Conservation (phyloP, 1,284 basidiomycete species). For the Wallemia ichthyophaga region DNA sequence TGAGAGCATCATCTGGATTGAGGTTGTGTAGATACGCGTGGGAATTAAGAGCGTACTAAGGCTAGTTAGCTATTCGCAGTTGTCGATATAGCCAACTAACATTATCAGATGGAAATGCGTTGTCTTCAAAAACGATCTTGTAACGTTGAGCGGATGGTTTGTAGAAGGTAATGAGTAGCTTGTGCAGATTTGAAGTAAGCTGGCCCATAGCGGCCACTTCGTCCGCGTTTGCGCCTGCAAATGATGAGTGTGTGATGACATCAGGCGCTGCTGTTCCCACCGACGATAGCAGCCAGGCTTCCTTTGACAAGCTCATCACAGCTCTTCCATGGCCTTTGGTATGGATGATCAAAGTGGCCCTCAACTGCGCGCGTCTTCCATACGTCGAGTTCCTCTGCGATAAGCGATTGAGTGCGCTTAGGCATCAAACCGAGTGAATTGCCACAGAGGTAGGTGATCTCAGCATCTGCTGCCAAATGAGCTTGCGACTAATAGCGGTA, state of each 20-base stretch:
- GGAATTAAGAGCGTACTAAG: slow-evolving; percentile 74
- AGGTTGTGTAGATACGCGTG: slow-evolving; percentile 55
- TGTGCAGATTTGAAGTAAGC: slow-evolving; percentile 76
- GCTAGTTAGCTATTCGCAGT: neutral
- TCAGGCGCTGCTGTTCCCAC: slow-evolving; percentile 18
- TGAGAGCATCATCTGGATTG: slow-evolving; percentile 37
- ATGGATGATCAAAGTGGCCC: slow-evolving; percentile 71
- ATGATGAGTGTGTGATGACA: slow-evolving; percentile 3
- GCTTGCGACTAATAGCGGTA: too few species aligned
- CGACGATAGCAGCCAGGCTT: slow-evolving; percentile 52
- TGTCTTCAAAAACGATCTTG: slow-evolving; percentile 86
- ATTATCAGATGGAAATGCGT: slow-evolving; percentile 86
- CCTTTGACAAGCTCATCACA: slow-evolving; percentile 43
- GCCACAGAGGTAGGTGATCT: slow-evolving; percentile 55
- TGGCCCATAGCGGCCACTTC: slow-evolving; percentile 89
- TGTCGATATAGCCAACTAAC: slow-evolving; percentile 18
- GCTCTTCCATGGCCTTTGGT: slow-evolving; percentile 51
- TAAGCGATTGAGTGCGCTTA: slow-evolving; percentile 34
- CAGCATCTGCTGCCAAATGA: neutral
- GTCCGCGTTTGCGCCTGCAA: slow-evolving; percentile 40
- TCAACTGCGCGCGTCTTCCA: slow-evolving; percentile 68
- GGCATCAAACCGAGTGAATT: slow-evolving; percentile 74
- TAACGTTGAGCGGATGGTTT: slow-evolving; percentile 48
- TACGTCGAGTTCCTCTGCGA: slow-evolving; percentile 58
- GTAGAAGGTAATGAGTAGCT: slow-evolving; percentile 81